Percentiles rank a stretch among this genome's conserved stretches.
Conservation (phyloP, 208 protist genomes). For the Crithidia bombi region DNA sequence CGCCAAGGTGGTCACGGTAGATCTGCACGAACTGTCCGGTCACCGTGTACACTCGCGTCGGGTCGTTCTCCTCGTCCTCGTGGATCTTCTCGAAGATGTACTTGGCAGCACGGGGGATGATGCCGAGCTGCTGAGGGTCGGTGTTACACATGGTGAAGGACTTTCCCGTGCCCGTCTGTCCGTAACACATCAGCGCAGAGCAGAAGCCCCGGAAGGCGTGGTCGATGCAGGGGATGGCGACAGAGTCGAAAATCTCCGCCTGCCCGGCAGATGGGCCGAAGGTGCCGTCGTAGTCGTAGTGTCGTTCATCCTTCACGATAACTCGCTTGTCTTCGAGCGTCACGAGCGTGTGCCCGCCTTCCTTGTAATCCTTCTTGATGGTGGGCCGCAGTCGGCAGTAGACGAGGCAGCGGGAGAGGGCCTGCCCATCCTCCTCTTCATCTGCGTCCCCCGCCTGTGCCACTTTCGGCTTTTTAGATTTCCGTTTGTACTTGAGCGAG, state of each 20-base stretch:
- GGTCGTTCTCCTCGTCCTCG: conserved; percentile 19
- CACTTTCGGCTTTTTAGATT: conserved; percentile 4
- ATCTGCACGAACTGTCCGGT: conserved; percentile 89
- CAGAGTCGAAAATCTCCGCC: conserved; percentile 76
- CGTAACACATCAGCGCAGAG: conserved; percentile 92
- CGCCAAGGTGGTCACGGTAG: conserved; percentile 86
- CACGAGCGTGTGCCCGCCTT: conserved; percentile 63
- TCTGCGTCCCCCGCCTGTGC: background rate
- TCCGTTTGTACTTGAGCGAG: conserved; percentile 21
- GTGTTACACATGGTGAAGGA: conserved; percentile 93
- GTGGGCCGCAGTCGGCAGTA: conserved; percentile 78
- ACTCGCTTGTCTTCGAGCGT: conserved; percentile 60
- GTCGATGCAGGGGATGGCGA: conserved; percentile 79
- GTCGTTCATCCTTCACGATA: conserved; percentile 77
- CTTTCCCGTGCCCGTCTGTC: conserved; percentile 93
- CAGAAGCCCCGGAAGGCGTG: conserved; percentile 90
- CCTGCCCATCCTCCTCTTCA: conserved; percentile 4
- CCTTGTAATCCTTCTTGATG: conserved; percentile 75
- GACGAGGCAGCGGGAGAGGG: conserved; percentile 76
- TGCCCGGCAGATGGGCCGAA: conserved; percentile 77
- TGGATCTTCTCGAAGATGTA: conserved; percentile 78
- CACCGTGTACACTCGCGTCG: conserved; percentile 52
- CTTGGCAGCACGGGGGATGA: conserved; percentile 82
- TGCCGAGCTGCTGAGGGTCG: conserved; percentile 72
- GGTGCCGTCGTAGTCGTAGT: conserved; percentile 87